A percentile compares a stretch with the other conserved stretches of the same genome.
phyloP scores from a whole-genome alignment of 2,329 filamentous ascomycete species.

The Arthrobotrys megalospora region DNA sequence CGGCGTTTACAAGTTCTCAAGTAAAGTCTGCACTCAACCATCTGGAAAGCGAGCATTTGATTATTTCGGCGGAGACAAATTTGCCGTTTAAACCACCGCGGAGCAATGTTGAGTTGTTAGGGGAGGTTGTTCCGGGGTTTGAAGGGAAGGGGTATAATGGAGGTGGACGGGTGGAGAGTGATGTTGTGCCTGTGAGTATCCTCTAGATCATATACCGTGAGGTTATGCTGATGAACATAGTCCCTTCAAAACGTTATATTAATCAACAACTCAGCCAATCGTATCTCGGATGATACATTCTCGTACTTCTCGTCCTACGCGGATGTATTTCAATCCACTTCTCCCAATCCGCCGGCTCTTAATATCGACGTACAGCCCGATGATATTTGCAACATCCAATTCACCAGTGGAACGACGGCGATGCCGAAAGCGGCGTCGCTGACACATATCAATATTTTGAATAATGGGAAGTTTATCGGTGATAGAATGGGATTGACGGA shows the following conservation, averaged over 20 bases:
- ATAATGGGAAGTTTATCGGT: slow-evolving; percentile 90
- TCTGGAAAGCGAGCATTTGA: slow-evolving; percentile 79
- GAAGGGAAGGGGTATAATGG: slow-evolving; percentile 63
- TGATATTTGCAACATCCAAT: slow-evolving; percentile 94
- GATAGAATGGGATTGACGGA: slow-evolving; percentile 84
- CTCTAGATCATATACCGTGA: slow-evolving; percentile 64
- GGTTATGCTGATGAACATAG: slow-evolving; percentile 72
- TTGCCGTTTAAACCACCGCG: slow-evolving; percentile 77
- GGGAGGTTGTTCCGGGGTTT: slow-evolving; percentile 69
- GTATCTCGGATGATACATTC: slow-evolving; percentile 70
- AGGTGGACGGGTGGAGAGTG: slow-evolving; percentile 39
- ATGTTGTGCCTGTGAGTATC: slow-evolving; percentile 44
- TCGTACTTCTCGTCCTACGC: slow-evolving; percentile 69
- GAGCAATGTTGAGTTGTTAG: slow-evolving; percentile 50
- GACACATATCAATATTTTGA: slow-evolving; percentile 86
- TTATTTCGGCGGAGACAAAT: slow-evolving; percentile 91
- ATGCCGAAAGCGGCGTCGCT: slow-evolving; percentile 92
- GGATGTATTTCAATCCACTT: slow-evolving; percentile 66
- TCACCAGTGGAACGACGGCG: slow-evolving; percentile 85
- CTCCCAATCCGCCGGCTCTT: background rate
- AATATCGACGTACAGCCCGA: slow-evolving; percentile 69
- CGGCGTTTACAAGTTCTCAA: slow-evolving; percentile 85
- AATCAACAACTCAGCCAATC: slow-evolving; percentile 80
- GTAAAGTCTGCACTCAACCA: slow-evolving; percentile 83
- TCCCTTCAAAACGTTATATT: slow-evolving; percentile 80